Conservation (phyloP, 371 early-diverging fungal species). For the Mortierella sp. region DNA sequence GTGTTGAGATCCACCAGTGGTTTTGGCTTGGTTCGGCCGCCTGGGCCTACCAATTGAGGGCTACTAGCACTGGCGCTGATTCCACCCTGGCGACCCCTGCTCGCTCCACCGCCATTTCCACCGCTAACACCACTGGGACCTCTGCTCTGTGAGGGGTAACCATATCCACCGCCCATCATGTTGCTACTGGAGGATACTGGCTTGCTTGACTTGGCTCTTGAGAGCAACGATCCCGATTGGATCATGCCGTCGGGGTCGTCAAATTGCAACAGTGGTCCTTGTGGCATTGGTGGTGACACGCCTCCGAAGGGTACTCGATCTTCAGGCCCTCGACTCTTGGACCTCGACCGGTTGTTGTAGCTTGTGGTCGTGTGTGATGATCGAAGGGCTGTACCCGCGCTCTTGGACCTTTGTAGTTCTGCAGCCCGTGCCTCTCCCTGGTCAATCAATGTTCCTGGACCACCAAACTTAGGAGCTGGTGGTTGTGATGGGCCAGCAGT, state of each 20-base stretch:
- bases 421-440: constrained; percentile 36
- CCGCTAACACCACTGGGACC: too few species aligned
- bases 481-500: not conserved
- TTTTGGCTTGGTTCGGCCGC: constrained; percentile 17
- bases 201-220: constrained; percentile 27
- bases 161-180: constrained; percentile 1
- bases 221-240: constrained; percentile 38
- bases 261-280: constrained; percentile 44
- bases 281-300: constrained; percentile 20
- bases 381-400: too few species aligned
- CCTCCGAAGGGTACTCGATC: constrained; percentile 12
- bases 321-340: constrained; percentile 35
- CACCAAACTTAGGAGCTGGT: constrained; percentile 39
- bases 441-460: constrained; percentile 47
- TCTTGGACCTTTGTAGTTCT: constrained; percentile 15
- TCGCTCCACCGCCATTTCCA: not conserved
- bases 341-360: too few species aligned
- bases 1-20: constrained; percentile 42
- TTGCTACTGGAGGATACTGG: constrained; percentile 9
- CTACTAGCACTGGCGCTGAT: not conserved
- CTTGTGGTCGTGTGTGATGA: too few species aligned
- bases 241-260: constrained; percentile 41
- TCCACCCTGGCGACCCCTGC: constrained; percentile 6
- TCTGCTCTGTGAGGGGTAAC: not conserved
- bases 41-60: too few species aligned